Evolutionary conservation across 495 filamentous ascomycete genomes (phyloP).

Genomic region (Aspergillus hancockii): DNA sequence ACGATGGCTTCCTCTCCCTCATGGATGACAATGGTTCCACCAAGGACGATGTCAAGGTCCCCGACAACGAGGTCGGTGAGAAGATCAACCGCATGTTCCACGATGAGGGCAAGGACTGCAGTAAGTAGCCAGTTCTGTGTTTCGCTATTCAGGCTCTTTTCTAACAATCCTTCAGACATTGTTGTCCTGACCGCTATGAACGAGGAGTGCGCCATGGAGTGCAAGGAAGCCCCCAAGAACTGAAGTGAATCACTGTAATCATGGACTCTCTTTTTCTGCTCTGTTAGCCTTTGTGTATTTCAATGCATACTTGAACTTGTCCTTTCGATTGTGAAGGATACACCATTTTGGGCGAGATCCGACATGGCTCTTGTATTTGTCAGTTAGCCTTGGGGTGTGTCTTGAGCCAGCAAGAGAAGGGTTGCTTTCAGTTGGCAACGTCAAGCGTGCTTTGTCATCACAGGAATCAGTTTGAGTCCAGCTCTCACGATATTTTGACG

Average conservation of each 20-base stretch:
- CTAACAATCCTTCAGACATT: constrained; percentile 60
- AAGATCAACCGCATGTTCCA: constrained; percentile 75
- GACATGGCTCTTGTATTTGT: constrained; percentile 25
- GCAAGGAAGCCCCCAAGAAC: constrained; percentile 76
- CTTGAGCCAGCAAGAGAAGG: constrained; percentile 34
- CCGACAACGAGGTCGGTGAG: constrained; percentile 83
- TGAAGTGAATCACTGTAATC: constrained; percentile 29
- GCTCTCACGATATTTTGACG: constrained; percentile 51
- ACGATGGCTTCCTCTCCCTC: constrained; percentile 89
- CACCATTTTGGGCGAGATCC: constrained; percentile 32
- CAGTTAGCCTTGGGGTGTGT: constrained; percentile 42
- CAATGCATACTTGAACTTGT: constrained; percentile 30
- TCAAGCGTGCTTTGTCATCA: constrained; percentile 34
- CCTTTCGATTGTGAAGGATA: constrained; percentile 32
- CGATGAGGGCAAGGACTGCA: constrained; percentile 75
- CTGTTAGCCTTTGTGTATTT: constrained; percentile 38
- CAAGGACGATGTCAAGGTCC: constrained; percentile 94
- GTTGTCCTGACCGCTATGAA: constrained; percentile 93
- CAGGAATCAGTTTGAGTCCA: constrained; percentile 41
- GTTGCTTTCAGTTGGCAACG: constrained; percentile 45
- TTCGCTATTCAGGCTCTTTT: neutral
- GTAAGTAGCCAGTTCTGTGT: constrained; percentile 56
- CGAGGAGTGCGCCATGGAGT: constrained; percentile 88
- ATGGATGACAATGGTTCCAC: constrained; percentile 77
- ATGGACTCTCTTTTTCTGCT: constrained; percentile 31